Evolutionary conservation across 108 stramenopile genomes (phyloP), one percentile per base, ranked within the genome.

Genomic region (Cyclotella choctawhatcheeana): DNA sequence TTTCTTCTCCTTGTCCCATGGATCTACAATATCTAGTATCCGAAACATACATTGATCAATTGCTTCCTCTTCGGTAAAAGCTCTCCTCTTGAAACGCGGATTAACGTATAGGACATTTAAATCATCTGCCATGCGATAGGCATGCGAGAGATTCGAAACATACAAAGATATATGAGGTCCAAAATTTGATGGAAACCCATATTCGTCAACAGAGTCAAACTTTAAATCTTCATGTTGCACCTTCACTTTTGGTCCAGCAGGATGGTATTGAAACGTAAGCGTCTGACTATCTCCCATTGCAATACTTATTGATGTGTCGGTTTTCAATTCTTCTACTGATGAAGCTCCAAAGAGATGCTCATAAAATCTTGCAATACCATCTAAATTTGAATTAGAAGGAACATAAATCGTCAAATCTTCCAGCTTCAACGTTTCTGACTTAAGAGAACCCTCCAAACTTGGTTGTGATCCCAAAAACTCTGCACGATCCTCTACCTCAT

Each of bases 151-250:
- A 47, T 85, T 70, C 3, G 76, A 40, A 10, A 88, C 75, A 55
- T 88, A 88, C 22, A 88, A 40, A 33, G 84, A 85, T 18, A 88
- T 78, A 63, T 88, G 87, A n/a, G 84, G 86, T 6, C 90, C 90
- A 20, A 77, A 59, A 53, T 88, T 88, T 17, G 79, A 71, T 10
- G 77, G 71, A 48, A 75, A 82, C 14, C 47, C 76, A 13, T 82
- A 52, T 40, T 65, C 67, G 21, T 82, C 70, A 37, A 56, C 32
- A 6, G 76, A 64, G 32, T 85, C 77, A 47, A 55, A 70, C 3
- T 85, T 64, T 34, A 90, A 77, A 43, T 90, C 86, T 37, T 82
- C 83, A 47, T 88, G 89, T 22, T 18, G 14, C 20, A 81, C 66
- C n/a, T 69, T 50, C 13, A 58, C 71, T n/a, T 31, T 47, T 26